A percentile compares a stretch with the other conserved stretches of the same genome.
Evolutionary conservation across 2,329 filamentous ascomycete species (phyloP).

Genomic region (Rhynchosporium secalis): DNA sequence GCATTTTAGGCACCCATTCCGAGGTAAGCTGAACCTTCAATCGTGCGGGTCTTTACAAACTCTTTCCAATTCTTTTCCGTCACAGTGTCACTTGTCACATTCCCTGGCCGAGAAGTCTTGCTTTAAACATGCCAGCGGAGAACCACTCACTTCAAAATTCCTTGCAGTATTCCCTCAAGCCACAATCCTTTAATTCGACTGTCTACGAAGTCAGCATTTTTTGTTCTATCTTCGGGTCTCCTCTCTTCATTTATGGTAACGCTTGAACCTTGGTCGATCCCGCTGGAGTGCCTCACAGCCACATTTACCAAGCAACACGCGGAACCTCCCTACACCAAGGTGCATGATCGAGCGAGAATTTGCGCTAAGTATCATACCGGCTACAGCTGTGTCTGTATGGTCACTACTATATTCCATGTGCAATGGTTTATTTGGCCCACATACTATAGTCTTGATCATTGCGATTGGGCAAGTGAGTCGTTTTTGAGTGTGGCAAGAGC

Average conservation of each 20-base stretch:
- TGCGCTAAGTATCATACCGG: background rate
- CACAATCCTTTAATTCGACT: too few relatives aligned
- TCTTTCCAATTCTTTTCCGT: background rate
- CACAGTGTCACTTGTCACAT: background rate
- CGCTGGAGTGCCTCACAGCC: too few relatives aligned
- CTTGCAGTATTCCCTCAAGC: too few relatives aligned
- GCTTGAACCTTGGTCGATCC: too few relatives aligned
- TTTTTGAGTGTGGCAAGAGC: too few relatives aligned
- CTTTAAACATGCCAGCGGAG: background rate
- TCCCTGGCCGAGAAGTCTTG: background rate
- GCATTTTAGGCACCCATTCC: background rate
- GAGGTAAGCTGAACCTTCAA: background rate
- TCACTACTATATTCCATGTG: background rate
- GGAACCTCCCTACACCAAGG: background rate
- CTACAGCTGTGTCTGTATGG: background rate
- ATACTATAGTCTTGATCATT: background rate
- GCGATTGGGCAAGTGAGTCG: background rate
- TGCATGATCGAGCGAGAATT: background rate
- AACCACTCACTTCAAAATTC: background rate
- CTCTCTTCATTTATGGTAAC: too few relatives aligned
- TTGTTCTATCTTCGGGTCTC: too few relatives aligned
- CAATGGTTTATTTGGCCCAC: background rate
- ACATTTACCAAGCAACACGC: too few relatives aligned
- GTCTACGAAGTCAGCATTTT: too few relatives aligned
- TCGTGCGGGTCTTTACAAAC: background rate